Evolutionary conservation across 345 rosid species (phyloP), one percentile per base, ranked within the genome.

Genomic region (Eucalyptus erythrocorys): DNA sequence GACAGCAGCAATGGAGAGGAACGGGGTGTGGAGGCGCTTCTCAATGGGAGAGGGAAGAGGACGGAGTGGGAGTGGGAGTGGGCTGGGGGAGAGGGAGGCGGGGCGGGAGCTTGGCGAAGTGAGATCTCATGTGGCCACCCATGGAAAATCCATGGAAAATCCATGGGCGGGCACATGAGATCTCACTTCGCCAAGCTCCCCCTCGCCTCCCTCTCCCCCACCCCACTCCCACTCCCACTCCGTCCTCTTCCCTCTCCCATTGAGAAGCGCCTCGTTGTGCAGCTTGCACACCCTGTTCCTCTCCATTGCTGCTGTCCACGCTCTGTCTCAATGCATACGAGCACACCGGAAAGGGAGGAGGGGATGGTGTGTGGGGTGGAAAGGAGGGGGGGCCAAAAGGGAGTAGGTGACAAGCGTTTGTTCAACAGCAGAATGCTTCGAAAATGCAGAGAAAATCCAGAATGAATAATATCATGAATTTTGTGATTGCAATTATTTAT

Each of bases 41-140:
- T 90, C 95, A 94, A 90, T 88, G 45, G 45, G 85, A 86, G 85
- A 42, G 42, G 13, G 84, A 57, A 6, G 34, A 57, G 48, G 32
- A 66, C 76, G 71, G 53, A 21, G 86, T n/a, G 17, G 7, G 89
- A 48, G 66, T n/a, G 27, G 87, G 32, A 1, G 16, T 24, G 61
- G 13, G 13, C 30, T 8, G 57, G 0, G 26, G 57, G 57, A 51
- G 87, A 37, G 10, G 68, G 34, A 88, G 61, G 85, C 93, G 89
- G 32, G 93, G 81, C 5, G 94, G 95, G 30, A 90, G 91, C 87
- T 92, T 95, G 40, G 90, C 92, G 4, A 91, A 51, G 90, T 95
- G 96, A 90, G 95, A 95, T 94, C 94, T 93, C 95, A 95, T 95
- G 89, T 94, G 97, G 26, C 95, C 97, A 21, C 97, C 95, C 93